Evolutionary conservation across 2,329 filamentous ascomycete genomes (phyloP).

Genomic region (Aureobasidium sp.): DNA sequence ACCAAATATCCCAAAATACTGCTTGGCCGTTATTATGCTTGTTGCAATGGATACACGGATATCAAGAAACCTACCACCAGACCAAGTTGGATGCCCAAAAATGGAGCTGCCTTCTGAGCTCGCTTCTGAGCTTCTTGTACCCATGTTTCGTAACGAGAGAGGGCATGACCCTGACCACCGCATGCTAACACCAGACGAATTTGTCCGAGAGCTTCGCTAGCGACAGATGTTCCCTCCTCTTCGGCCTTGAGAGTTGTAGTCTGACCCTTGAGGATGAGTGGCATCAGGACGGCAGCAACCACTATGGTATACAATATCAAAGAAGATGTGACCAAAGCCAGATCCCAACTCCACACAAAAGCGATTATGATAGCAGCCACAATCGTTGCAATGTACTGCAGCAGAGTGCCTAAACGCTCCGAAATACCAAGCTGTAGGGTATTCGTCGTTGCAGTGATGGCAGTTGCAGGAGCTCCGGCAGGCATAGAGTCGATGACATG

Average conservation of each 20-base stretch:
- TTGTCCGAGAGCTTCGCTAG: conserved; percentile 52
- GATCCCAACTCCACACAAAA: conserved; percentile 55
- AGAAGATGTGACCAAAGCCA: conserved; percentile 59
- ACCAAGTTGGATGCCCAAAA: conserved; percentile 53
- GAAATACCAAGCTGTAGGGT: conserved; percentile 61
- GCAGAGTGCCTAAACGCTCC: conserved; percentile 63
- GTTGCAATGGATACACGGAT: too few relatives aligned
- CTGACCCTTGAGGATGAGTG: background rate
- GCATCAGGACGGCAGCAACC: background rate
- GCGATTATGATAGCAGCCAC: conserved; percentile 60
- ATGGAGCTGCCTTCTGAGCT: conserved; percentile 52
- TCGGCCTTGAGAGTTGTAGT: background rate
- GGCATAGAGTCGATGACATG: conserved; percentile 57
- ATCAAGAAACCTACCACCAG: conserved; percentile 33
- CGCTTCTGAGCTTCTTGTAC: conserved; percentile 39
- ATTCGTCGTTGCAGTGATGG: conserved; percentile 60
- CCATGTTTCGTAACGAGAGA: background rate
- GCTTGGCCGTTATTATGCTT: background rate
- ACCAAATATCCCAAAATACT: conserved; percentile 60
- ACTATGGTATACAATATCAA: conserved; percentile 47
- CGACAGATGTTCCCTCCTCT: conserved; percentile 34
- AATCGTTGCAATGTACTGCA: conserved; percentile 58
- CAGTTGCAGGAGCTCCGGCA: conserved; percentile 55
- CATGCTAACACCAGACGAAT: conserved; percentile 29
- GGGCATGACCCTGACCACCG: background rate